These are phyloP conservation scores for Fusarium sp. DNA, from an alignment of 2,329 filamentous ascomycete species.

Conservation along the genomic window DNA sequence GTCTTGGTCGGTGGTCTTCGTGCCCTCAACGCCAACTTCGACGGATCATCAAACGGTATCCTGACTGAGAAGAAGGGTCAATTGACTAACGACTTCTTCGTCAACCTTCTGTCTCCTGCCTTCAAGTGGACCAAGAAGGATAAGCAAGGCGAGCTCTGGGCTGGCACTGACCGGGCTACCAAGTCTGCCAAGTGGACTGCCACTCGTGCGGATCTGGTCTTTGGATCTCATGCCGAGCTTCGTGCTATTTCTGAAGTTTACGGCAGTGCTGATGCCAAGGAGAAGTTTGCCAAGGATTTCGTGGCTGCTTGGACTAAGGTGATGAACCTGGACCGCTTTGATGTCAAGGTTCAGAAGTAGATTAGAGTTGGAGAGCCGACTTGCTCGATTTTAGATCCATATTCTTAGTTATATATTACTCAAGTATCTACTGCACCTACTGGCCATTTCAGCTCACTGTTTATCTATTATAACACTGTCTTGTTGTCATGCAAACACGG, in stretches of 20 bases:
- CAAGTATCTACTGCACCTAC: too few relatives aligned
- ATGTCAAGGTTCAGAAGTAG: conserved; percentile 53
- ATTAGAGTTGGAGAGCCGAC: neutral
- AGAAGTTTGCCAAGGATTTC: conserved; percentile 81
- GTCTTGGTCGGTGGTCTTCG: conserved; percentile 81
- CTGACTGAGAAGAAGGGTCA: conserved; percentile 77
- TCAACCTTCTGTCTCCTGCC: conserved; percentile 80
- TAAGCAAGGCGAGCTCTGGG: conserved; percentile 69
- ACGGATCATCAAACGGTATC: conserved; percentile 77
- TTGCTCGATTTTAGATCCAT: conserved; percentile 8
- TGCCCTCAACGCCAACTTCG: conserved; percentile 78
- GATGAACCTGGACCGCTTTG: conserved; percentile 80
- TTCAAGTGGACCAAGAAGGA: conserved; percentile 71
- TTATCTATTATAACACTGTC: too few relatives aligned
- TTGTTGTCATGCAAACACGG: too few relatives aligned
- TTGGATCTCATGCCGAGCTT: conserved; percentile 82
- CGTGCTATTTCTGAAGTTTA: conserved; percentile 81
- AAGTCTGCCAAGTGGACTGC: conserved; percentile 78
- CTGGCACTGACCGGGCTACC: conserved; percentile 76
- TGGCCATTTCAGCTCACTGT: too few relatives aligned
- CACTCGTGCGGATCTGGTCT: conserved; percentile 78
- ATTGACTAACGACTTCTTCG: conserved; percentile 86
- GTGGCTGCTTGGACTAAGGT: conserved; percentile 81
- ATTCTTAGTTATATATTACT: neutral
- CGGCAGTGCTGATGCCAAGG: conserved; percentile 69